These are phyloP conservation scores for Lodderomyces parapsilosis DNA, from an alignment of 1,139 yeast genomes.

Conservation along the genomic window DNA sequence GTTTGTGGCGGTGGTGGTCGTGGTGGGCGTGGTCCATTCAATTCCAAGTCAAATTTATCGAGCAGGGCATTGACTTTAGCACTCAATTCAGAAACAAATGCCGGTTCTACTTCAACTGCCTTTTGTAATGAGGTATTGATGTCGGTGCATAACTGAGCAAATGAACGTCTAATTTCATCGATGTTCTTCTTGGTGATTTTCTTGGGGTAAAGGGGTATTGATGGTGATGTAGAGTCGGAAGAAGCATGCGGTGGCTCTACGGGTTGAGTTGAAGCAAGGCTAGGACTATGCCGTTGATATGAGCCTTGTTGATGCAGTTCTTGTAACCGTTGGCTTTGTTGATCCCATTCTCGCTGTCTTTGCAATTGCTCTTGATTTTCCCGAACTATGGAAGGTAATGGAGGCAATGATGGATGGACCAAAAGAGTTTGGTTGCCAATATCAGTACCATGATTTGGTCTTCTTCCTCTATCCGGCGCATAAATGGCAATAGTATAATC, in stretches of 20 bases:
- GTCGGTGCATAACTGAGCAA: slow-evolving; percentile 8
- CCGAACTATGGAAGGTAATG: background rate
- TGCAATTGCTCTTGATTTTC: background rate
- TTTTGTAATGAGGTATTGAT: slow-evolving; percentile 9
- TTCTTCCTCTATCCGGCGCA: background rate
- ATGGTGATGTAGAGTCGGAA: background rate
- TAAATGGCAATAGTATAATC: background rate
- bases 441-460: slow-evolving; percentile 1
- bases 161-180: slow-evolving; percentile 10
- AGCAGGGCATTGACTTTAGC: slow-evolving; percentile 8
- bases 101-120: slow-evolving; percentile 12
- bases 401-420: background rate
- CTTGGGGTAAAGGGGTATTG: slow-evolving; percentile 6
- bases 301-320: background rate
- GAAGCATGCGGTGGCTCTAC: background rate
- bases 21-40: slow-evolving; percentile 10
- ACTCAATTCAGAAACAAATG: slow-evolving; percentile 10
- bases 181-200: slow-evolving; percentile 11
- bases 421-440: background rate
- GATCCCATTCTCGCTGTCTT: background rate
- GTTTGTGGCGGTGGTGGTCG: slow-evolving; percentile 5
- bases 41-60: slow-evolving; percentile 10
- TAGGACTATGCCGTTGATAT: slow-evolving; percentile 1
- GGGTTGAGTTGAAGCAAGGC: background rate
- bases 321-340: background rate